These are phyloP conservation scores for Saccharomycopsis sp. DNA, from an alignment of 805 yeast species.

Conservation along the genomic window DNA sequence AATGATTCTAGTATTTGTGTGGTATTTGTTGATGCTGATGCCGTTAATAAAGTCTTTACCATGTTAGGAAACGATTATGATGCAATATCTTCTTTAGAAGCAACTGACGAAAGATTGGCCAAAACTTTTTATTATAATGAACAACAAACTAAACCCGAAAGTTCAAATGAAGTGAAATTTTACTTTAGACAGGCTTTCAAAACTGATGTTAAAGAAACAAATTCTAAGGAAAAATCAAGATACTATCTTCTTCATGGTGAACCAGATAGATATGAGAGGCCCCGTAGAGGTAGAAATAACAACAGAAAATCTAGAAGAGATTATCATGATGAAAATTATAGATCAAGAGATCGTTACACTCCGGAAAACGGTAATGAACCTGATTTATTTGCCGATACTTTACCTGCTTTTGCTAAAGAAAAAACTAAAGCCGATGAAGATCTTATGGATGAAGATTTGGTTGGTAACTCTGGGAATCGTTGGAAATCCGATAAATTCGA, in stretches of 20 bases:
- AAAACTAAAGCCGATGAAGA: background rate
- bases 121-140: slow-evolving; percentile 21
- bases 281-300: slow-evolving; percentile 15
- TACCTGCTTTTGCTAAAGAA: slow-evolving; percentile 22
- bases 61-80: slow-evolving; percentile 24
- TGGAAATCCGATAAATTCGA: slow-evolving; percentile 13
- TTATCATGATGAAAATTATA: background rate
- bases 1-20: slow-evolving; percentile 49
- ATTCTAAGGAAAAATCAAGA: slow-evolving; percentile 47
- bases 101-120: slow-evolving; percentile 19
- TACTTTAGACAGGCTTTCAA: slow-evolving; percentile 39
- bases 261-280: slow-evolving; percentile 33
- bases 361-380: slow-evolving; percentile 22
- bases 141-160: slow-evolving; percentile 15
- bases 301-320: slow-evolving; percentile 8
- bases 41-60: slow-evolving; percentile 25
- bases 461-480: slow-evolving; percentile 2
- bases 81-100: slow-evolving; percentile 10
- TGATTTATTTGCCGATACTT: slow-evolving; percentile 28
- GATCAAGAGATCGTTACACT: background rate
- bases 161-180: slow-evolving; percentile 28
- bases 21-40: slow-evolving; percentile 26
- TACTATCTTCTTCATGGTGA: slow-evolving; percentile 65
- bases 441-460: too few relatives aligned
- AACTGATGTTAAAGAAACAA: slow-evolving; percentile 45